Conservation (phyloP, 306 rosid species). For the Luffa aegyptiaca region DNA sequence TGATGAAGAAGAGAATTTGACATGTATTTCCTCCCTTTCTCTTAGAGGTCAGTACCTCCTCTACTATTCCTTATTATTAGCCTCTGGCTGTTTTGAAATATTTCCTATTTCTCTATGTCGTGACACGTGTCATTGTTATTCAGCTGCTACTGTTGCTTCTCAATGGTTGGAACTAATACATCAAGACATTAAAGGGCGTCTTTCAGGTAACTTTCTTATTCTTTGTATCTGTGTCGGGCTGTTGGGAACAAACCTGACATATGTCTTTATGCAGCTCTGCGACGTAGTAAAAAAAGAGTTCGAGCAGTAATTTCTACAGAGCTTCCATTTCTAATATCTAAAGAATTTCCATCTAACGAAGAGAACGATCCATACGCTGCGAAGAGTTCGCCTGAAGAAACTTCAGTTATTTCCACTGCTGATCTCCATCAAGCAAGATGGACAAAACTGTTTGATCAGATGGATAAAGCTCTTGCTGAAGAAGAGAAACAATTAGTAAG, state of each 20-base stretch:
- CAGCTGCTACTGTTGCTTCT: conserved; percentile 97
- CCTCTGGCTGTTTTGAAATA: neutral
- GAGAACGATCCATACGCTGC: conserved; percentile 29
- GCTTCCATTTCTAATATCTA: conserved; percentile 65
- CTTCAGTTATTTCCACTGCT: conserved; percentile 30
- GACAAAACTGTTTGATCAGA: conserved; percentile 63
- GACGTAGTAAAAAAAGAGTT: conserved; percentile 78
- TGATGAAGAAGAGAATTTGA: conserved; percentile 47
- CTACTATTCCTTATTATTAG: neutral
- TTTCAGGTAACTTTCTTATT: conserved; percentile 42
- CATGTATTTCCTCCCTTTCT: conserved; percentile 59
- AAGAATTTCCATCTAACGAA: conserved; percentile 52
- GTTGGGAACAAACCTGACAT: neutral
- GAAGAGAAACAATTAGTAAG: conserved; percentile 95
- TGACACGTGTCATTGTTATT: conserved; percentile 15
- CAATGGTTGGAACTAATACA: conserved; percentile 87
- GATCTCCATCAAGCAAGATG: conserved; percentile 81
- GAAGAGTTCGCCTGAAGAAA: conserved; percentile 19
- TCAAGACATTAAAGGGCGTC: conserved; percentile 88
- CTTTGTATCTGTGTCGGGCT: neutral
- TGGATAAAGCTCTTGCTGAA: conserved; percentile 80
- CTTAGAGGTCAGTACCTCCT: conserved; percentile 42
- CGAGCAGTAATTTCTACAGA: conserved; percentile 67
- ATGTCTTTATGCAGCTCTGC: conserved; percentile 46
- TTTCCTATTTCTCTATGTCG: neutral